Percentiles rank a stretch among this genome's conserved stretches.
phyloP scores from a whole-genome alignment of 495 filamentous ascomycete genomes.

The Trichoderma reesei region DNA sequence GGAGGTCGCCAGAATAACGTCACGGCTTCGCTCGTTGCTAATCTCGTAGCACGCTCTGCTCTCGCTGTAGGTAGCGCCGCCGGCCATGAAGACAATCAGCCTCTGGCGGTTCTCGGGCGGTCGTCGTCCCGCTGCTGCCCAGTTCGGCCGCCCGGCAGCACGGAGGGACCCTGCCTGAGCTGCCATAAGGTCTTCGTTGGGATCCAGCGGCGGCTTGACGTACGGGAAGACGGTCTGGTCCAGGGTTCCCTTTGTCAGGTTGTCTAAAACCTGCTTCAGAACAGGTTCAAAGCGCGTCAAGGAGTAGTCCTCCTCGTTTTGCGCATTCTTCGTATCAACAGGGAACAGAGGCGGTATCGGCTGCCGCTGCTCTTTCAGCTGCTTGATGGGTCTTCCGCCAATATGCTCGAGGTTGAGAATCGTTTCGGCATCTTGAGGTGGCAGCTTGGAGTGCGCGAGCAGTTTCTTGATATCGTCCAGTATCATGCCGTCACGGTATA shows the following conservation, averaged over 20 bases:
- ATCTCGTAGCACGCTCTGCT: slow-evolving; percentile 82
- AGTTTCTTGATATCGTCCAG: slow-evolving; percentile 76
- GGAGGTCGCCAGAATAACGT: slow-evolving; percentile 82
- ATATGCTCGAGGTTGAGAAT: slow-evolving; percentile 74
- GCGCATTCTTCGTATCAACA: slow-evolving; percentile 43
- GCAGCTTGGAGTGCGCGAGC: slow-evolving; percentile 72
- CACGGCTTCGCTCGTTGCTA: slow-evolving; percentile 55
- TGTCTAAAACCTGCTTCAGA: slow-evolving; percentile 73
- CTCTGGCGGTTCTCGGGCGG: slow-evolving; percentile 77
- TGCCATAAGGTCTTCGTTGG: slow-evolving; percentile 43
- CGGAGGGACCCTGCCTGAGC: slow-evolving; percentile 70
- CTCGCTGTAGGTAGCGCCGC: slow-evolving; percentile 89
- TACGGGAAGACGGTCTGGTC: slow-evolving; percentile 70
- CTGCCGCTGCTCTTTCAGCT: slow-evolving; percentile 67
- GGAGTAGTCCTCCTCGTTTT: slow-evolving; percentile 50
- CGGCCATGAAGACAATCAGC: slow-evolving; percentile 91
- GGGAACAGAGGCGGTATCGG: slow-evolving; percentile 57
- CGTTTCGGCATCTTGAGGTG: slow-evolving; percentile 57
- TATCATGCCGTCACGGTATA: slow-evolving; percentile 83
- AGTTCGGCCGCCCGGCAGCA: slow-evolving; percentile 72
- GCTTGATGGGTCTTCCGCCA: slow-evolving; percentile 58
- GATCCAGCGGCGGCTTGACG: slow-evolving; percentile 57
- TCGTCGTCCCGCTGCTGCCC: slow-evolving; percentile 72
- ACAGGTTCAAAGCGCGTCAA: slow-evolving; percentile 61
- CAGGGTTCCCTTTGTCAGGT: slow-evolving; percentile 54